Conservation (phyloP, 2,329 filamentous ascomycete species). For the Colletotrichum magnum region DNA sequence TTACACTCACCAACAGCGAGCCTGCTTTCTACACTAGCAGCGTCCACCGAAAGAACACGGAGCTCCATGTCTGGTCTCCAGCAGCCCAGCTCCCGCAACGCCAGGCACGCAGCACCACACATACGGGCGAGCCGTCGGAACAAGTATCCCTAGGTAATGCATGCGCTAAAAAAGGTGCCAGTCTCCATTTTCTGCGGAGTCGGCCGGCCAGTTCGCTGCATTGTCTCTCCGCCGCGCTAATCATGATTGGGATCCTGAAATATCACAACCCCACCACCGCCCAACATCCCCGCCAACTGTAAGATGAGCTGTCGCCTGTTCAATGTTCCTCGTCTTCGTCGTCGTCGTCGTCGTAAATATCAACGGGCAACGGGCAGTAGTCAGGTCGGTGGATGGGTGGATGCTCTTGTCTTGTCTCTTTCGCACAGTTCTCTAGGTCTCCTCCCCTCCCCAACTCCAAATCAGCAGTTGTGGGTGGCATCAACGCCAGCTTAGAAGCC, state of each 20-base stretch:
- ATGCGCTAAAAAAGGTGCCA: conserved; percentile 34
- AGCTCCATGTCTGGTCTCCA: conserved; percentile 8
- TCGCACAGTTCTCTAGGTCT: too few species aligned
- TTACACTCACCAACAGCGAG: too few species aligned
- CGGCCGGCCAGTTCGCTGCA: conserved; percentile 20
- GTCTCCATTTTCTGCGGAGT: conserved; percentile 33
- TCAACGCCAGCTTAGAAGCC: too few species aligned
- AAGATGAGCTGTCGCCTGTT: conserved; percentile 33
- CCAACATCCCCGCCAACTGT: conserved; percentile 33
- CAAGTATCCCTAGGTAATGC: conserved; percentile 14
- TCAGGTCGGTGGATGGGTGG: too few species aligned
- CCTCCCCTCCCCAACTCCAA: too few species aligned
- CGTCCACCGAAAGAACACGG: conserved; percentile 2
- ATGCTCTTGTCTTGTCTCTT: too few species aligned
- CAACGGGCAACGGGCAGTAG: too few species aligned
- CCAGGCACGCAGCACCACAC: not conserved
- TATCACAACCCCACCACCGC: conserved; percentile 36
- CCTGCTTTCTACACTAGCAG: too few species aligned
- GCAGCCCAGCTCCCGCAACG: conserved; percentile 7
- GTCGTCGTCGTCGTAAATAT: not conserved
- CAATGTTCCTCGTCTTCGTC: not conserved
- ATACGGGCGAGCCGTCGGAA: conserved; percentile 13
- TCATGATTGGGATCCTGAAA: conserved; percentile 35
- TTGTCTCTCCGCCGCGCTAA: conserved; percentile 29
- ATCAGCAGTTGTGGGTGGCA: too few species aligned